phyloP scores from a whole-genome alignment of 257 asterid genomes.

The Apocynum venetum region DNA sequence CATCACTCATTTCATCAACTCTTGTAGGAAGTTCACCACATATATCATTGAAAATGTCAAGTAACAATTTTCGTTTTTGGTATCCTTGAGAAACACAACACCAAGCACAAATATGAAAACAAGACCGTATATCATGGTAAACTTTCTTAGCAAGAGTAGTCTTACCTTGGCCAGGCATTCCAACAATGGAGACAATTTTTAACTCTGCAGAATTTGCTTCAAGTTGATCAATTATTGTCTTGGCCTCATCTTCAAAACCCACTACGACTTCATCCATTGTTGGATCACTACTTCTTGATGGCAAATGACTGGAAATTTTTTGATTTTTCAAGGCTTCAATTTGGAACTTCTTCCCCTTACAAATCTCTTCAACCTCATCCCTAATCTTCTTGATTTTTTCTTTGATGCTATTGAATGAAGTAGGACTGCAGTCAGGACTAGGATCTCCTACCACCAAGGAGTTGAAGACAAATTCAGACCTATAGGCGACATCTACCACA shows the following conservation, averaged over 20 bases:
- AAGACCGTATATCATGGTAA: neutral
- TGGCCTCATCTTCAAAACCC: neutral
- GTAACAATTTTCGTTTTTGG: neutral
- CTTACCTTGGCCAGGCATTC: slow-evolving; percentile 8
- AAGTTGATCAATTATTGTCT: neutral
- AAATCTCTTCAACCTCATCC: neutral
- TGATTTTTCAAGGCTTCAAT: neutral
- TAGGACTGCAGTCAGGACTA: neutral
- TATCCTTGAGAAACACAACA: slow-evolving; percentile 7
- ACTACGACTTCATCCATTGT: neutral
- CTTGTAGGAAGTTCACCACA: too few relatives aligned
- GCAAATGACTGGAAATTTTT: neutral
- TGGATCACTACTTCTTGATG: neutral
- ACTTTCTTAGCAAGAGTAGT: slow-evolving; percentile 1
- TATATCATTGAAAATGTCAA: neutral
- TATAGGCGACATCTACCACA: neutral
- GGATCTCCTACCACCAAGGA: neutral
- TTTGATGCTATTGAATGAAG: neutral
- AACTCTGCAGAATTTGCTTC: neutral
- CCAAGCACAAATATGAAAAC: slow-evolving; percentile 7
- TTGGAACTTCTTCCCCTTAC: too few relatives aligned
- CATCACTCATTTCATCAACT: neutral
- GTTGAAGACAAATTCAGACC: neutral
- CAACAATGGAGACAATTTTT: neutral
- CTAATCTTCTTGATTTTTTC: neutral